These are phyloP conservation scores for Tubosaeta sp. DNA, from an alignment of 768 basidiomycete genomes.

Conservation along the genomic window DNA sequence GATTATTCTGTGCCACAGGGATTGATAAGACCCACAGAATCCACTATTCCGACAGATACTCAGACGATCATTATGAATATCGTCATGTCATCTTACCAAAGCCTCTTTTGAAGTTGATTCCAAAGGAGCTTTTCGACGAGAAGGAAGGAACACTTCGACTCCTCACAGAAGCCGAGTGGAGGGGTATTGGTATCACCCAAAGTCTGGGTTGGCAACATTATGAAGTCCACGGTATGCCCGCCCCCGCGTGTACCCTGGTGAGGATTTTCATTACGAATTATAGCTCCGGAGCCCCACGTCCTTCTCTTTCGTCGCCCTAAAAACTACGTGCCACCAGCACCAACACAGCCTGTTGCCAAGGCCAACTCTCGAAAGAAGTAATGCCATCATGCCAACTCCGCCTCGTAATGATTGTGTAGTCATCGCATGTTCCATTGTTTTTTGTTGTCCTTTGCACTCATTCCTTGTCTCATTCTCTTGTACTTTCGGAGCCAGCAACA, in stretches of 20 bases:
- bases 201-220: constrained; percentile 97
- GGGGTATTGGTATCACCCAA: constrained; percentile 94
- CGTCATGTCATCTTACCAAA: constrained; percentile 97
- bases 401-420: constrained; percentile 7
- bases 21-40: constrained; percentile 47
- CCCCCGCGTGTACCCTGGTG: neutral
- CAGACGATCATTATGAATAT: constrained; percentile 92
- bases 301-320: constrained; percentile 85
- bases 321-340: constrained; percentile 55
- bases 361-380: constrained; percentile 45
- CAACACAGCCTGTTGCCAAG: constrained; percentile 36
- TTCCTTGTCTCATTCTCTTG: constrained; percentile 9
- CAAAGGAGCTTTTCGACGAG: constrained; percentile 76
- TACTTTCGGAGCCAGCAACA: constrained; percentile 6
- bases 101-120: constrained; percentile 88
- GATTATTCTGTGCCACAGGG: constrained; percentile 15
- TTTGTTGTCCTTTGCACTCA: constrained; percentile 21
- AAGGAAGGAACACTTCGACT: constrained; percentile 80
- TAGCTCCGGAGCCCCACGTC: constrained; percentile 91
- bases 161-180: constrained; percentile 86
- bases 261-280: constrained; percentile 10
- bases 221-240: constrained; percentile 83
- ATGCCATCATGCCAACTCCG: constrained; percentile 1
- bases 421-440: constrained; percentile 20
- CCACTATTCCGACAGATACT: constrained; percentile 88